phyloP scores from a whole-genome alignment of 805 yeast genomes.

The Candida vaughaniae region DNA sequence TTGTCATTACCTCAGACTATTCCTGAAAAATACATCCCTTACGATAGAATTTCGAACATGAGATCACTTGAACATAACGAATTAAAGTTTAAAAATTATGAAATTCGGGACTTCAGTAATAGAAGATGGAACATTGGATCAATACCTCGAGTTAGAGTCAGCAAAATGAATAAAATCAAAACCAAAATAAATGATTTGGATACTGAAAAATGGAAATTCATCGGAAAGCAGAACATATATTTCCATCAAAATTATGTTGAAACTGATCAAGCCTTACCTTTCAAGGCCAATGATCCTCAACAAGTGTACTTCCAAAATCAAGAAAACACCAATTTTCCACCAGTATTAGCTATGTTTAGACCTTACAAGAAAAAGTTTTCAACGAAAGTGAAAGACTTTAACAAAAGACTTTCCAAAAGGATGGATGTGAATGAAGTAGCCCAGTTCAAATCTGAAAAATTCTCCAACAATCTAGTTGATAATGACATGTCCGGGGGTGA shows the following conservation, averaged over 20 bases:
- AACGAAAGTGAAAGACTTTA: constrained; percentile 37
- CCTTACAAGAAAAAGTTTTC: constrained; percentile 38
- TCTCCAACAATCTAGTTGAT: constrained; percentile 14
- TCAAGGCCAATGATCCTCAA: constrained; percentile 18
- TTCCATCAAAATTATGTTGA: constrained; percentile 35
- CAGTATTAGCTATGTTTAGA: constrained; percentile 39
- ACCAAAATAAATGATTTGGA: constrained; percentile 16
- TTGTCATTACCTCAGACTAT: constrained; percentile 24
- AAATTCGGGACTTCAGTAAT: constrained; percentile 23
- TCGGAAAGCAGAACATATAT: constrained; percentile 36
- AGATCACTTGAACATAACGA: constrained; percentile 8
- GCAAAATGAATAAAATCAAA: constrained; percentile 24
- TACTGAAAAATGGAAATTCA: constrained; percentile 21
- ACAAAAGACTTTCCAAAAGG: constrained; percentile 16
- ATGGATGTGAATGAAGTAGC: constrained; percentile 3
- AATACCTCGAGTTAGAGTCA: constrained; percentile 39
- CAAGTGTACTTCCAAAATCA: constrained; percentile 25
- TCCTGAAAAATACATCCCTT: constrained; percentile 21
- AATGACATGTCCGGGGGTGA: constrained; percentile 23
- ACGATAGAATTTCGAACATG: constrained; percentile 13
- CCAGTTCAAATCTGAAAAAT: constrained; percentile 6
- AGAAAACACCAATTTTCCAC: constrained; percentile 17
- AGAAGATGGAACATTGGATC: constrained; percentile 43
- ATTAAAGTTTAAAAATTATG: constrained; percentile 24
- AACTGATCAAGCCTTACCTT: constrained; percentile 9